Base-by-base conservation (phyloP, 495 filamentous ascomycete species). In the Penicillium tannophilum region DNA sequence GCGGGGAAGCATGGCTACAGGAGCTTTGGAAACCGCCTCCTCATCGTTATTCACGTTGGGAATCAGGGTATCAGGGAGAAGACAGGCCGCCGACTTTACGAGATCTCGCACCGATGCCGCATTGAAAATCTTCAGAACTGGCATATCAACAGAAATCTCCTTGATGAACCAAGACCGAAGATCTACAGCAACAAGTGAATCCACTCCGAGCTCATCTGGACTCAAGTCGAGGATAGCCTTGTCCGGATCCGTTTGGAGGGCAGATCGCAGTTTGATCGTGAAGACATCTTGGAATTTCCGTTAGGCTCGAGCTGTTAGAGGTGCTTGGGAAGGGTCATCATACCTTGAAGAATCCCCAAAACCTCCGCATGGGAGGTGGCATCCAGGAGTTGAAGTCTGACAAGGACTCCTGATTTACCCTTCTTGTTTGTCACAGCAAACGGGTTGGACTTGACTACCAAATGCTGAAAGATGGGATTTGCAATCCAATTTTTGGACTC, bases 131-230 rank as follows among this genome's bases (percentile, higher is more conserved):
- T 82, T 80, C 61, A 84, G 75, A 2, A 83, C 69, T 7, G 75
- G 63, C 23, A 83, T 64, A 35, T 74, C 72, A 1, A 70, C 73
- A 16, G 66, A 71, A 19, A 80, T 63, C 58, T 82, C 78, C 26
- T 72, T 74, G 1, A 72, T 56, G 26, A 85, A 77, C 76, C 79
- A 88, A 30, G 79, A 83, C 0, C 84, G 73, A 10, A 86, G 54
- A 62, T 88, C 85, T 17, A 87, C 79, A 2, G 84, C 85, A 35
- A 83, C 69, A 17, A 87, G 67, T 0, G 78, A 83, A 59, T 88
- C 85, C 0, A 87, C 71, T 28, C 73, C 73, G 73, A 58, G 76
- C 66, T 47, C 76, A 31, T 36, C 76, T 60, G 19, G 82, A 58
- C 30, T 81, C 72, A n/a, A 60, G 2, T 58, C 58, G 11, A 60